phyloP scores from a whole-genome alignment of 2,329 filamentous ascomycete genomes.

The Phialemoniopsis sp. region DNA sequence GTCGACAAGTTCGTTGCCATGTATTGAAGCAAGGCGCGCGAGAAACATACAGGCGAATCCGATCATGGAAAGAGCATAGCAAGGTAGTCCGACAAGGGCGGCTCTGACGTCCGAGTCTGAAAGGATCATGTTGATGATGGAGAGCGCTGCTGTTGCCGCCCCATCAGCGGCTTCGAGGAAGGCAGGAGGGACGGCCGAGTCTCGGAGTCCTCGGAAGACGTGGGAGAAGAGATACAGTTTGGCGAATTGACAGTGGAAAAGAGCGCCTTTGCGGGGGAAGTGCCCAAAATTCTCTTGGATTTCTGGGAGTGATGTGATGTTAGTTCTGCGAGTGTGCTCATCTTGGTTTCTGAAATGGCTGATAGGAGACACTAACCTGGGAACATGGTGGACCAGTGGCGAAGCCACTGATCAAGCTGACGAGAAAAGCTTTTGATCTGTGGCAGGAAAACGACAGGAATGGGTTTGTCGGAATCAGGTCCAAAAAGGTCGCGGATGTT shows the following conservation, averaged over 20 bases:
- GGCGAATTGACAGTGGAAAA: conserved; percentile 24
- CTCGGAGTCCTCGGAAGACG: conserved; percentile 18
- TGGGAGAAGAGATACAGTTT: conserved; percentile 23
- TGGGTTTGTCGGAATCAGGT: conserved; percentile 44
- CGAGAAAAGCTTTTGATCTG: conserved; percentile 31
- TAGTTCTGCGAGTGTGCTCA: neutral
- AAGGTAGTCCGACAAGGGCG: conserved; percentile 36
- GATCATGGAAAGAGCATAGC: conserved; percentile 48
- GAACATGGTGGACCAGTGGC: conserved; percentile 24
- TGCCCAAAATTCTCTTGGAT: conserved; percentile 23
- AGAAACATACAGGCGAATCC: conserved; percentile 49
- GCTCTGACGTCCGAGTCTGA: conserved; percentile 26
- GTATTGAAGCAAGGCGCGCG: too few relatives aligned
- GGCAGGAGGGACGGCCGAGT: conserved; percentile 3
- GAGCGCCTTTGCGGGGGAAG: conserved; percentile 23
- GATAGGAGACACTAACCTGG: conserved; percentile 18
- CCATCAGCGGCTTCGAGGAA: conserved; percentile 8
- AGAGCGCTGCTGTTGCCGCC: conserved; percentile 21
- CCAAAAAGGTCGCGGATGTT: conserved; percentile 51
- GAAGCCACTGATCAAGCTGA: conserved; percentile 31
- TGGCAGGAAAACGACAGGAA: conserved; percentile 45
- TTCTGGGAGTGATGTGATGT: conserved; percentile 30
- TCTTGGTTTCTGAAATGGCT: too few relatives aligned
- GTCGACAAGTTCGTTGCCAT: conserved; percentile 27
- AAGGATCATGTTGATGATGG: conserved; percentile 30